Evolutionary conservation across 192 early-diverging fungal genomes (phyloP), one percentile per base, ranked within the genome.

Genomic region (Dissophora globulifera): DNA sequence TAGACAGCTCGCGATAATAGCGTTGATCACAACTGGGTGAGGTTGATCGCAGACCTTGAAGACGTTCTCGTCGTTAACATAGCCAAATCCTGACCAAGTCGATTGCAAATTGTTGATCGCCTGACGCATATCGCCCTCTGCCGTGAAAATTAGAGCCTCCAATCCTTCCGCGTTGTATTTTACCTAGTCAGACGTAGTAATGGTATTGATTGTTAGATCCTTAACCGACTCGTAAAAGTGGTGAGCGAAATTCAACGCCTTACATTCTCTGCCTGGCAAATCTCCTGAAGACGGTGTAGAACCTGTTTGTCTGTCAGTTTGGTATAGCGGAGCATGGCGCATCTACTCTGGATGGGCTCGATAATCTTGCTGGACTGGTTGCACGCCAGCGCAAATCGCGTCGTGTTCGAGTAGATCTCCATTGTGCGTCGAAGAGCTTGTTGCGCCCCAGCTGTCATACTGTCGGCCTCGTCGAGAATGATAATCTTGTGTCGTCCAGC

Each of bases 381-480:
- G 83, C 97, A 99, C 2, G 97, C 97, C 16, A 98, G 81, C 5
- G 94, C 96, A 83, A 99, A 99, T 26, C 97, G 88, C 12, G 97
- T 99, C 2, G 95, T 98, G 52, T 85, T 86, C 16, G 95, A 95
- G 80, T 95, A 99, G 42, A 98, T 92, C 78, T 99, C 97, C 96
- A 99, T 99, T 0, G 95, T 99, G 45, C 96, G 88, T 59, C 97
- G 89, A 59, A 99, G 86, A 30, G 97, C 97, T 78, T 99, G 96
- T 70, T 99, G 97, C 8, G 97, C 97, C 22, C 92, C 94, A 30
- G 90, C 82, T 11, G 96, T 98, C 97, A 99, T 98, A 78, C 93
- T 96, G 78, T 99, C 97, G n/a, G 95, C 97, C 83, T 99, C 97
- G 78, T 99, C 97, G 55, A 99, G 81, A 78, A 99, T 97, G 41